These are phyloP conservation scores for Vinca minor DNA, from an alignment of 257 asterid species.

Conservation along the genomic window DNA sequence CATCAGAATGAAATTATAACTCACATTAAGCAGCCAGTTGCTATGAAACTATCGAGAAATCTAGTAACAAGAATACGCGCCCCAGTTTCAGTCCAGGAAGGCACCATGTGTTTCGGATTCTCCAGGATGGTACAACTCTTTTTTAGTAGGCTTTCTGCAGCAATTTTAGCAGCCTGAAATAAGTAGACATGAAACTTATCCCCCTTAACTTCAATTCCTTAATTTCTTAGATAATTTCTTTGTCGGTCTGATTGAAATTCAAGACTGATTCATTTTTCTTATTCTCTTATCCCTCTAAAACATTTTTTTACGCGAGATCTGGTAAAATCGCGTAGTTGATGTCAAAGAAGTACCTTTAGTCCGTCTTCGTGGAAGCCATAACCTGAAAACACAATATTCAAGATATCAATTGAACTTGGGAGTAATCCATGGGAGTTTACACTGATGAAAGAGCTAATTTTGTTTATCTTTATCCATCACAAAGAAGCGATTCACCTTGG, in stretches of 20 bases:
- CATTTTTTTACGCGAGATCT: neutral
- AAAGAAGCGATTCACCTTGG: too few species aligned
- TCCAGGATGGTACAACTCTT: slow-evolving; percentile 25
- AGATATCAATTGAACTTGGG: neutral
- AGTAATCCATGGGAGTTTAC: too few species aligned
- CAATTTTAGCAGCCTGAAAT: slow-evolving; percentile 72
- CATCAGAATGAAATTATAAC: slow-evolving; percentile 7
- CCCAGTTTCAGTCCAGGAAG: slow-evolving; percentile 71
- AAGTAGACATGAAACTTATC: neutral
- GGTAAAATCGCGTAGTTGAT: neutral
- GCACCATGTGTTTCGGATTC: slow-evolving; percentile 66
- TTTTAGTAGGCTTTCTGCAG: slow-evolving; percentile 53
- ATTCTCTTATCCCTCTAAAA: too few species aligned
- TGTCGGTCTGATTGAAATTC: neutral
- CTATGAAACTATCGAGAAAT: slow-evolving; percentile 50
- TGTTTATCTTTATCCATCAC: too few species aligned
- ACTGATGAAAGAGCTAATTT: too few species aligned
- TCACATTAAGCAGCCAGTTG: slow-evolving; percentile 64
- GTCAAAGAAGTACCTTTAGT: slow-evolving; percentile 55
- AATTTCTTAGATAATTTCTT: too few species aligned
- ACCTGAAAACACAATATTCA: slow-evolving; percentile 30
- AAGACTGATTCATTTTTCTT: too few species aligned
- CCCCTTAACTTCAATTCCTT: too few species aligned
- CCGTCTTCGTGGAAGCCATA: slow-evolving; percentile 82
- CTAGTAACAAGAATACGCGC: slow-evolving; percentile 66